Percentiles rank a stretch among this genome's conserved stretches.
phyloP scores from a whole-genome alignment of 345 rosid species.

The Lepidium africanum region DNA sequence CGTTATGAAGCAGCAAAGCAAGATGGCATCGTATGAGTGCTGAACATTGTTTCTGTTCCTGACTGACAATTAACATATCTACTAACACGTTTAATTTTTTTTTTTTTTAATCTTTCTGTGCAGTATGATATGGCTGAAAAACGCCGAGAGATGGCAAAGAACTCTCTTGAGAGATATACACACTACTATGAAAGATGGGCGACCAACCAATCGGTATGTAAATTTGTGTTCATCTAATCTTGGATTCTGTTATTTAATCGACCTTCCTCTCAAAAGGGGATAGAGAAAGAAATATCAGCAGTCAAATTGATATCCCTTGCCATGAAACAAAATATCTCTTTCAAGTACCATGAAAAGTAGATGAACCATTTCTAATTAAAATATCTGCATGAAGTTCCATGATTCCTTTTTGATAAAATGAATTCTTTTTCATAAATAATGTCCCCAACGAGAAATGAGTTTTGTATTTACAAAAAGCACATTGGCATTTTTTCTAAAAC shows the following conservation, averaged over 20 bases:
- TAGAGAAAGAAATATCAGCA: neutral
- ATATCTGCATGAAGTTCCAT: neutral
- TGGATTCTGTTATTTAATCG: neutral
- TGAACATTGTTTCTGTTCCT: neutral
- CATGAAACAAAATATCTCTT: neutral
- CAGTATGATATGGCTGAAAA: conserved; percentile 77
- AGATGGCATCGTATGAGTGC: conserved; percentile 64
- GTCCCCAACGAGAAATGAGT: neutral
- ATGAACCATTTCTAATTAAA: no score
- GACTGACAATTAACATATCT: neutral
- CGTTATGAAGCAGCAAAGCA: conserved; percentile 81
- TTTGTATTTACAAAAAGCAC: neutral
- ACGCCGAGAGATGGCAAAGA: conserved; percentile 88
- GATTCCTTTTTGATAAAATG: neutral
- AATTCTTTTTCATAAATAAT: neutral
- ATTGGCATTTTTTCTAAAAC: neutral
- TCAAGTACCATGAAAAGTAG: neutral
- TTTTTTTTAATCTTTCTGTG: neutral
- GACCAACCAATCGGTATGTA: conserved; percentile 72
- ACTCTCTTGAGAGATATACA: conserved; percentile 79
- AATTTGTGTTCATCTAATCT: neutral
- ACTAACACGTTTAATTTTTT: neutral
- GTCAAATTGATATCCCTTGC: neutral
- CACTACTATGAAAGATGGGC: conserved; percentile 93
- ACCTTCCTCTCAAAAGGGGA: neutral